Base-by-base conservation (phyloP, 179 eudicot genomes). In the Patellifolia procumbens region DNA sequence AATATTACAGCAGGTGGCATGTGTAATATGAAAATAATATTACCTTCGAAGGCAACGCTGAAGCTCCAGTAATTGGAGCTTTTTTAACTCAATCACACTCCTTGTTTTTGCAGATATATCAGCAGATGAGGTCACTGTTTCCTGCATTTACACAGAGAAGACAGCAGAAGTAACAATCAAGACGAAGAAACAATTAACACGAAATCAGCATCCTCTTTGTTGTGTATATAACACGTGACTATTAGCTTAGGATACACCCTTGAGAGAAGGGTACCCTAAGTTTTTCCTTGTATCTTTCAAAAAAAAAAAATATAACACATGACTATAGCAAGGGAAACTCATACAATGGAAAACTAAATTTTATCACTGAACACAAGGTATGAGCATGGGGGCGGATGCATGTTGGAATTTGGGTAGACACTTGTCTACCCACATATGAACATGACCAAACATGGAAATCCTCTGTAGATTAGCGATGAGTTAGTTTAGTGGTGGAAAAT, bases 1-100 rank as follows among this genome's bases (percentile, higher is more conserved):
- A 53, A 61, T 17, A 62, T 63, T 78, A 22, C 17, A 42, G 61
- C 39, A 65, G 29, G 53, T 20, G 66, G 51, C 37, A 9, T 17
- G 9, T 16, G 74, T 60, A 24, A 64, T 39, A 13, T 28, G 61
- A 79, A 49, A 46, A 72, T 20, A 55, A 62, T 13, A 65, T 83
- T 84, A 96, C 99, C 97, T 88, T 70, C 98, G 92, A 39, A 96
- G 97, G 73, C 92, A 89, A 48, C 99, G 91, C 79, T 96, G 99
- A 84, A 91, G 88, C 75, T 88, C 92, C 83, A 96, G 74, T 60
- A 96, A 78, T 78, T 96, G 96, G 80, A 96, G 92, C 88, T 96
- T 96, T 83, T 96, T 96, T 87, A 93, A 77, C 73, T 93, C 98
- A 70, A 96, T 96, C 64, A 96, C 97, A 87, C 97, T 96, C 83